Evolutionary conservation across 192 early-diverging fungal genomes (phyloP).

Genomic region (Backusella liffmaniae): DNA sequence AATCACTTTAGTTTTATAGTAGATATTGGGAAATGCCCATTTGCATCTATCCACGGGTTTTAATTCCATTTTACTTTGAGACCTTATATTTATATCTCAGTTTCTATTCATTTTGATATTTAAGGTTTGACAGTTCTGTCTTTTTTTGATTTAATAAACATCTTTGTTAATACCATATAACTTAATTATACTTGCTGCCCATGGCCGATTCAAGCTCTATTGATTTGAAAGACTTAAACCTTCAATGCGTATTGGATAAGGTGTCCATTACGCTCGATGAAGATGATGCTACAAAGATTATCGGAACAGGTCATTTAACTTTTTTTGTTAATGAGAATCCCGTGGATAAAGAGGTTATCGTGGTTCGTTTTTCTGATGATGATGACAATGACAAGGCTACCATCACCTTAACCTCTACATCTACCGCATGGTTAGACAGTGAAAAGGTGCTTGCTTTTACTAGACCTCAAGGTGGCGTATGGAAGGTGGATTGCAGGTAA

Average conservation of each 20-base stretch:
- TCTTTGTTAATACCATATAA: not conserved
- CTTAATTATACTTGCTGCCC: not conserved
- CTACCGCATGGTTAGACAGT: constrained; percentile 12
- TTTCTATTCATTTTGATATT: not conserved
- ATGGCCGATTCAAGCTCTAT: not conserved
- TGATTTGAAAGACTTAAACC: not conserved
- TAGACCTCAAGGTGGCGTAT: constrained; percentile 3
- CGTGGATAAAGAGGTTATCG: not conserved
- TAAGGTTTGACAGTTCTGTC: not conserved
- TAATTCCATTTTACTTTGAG: not conserved
- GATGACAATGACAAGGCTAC: not conserved
- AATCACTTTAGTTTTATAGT: too few species aligned
- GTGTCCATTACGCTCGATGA: not conserved
- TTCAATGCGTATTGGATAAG: constrained; percentile 1
- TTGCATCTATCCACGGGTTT: too few species aligned
- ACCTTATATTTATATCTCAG: not conserved
- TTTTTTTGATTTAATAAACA: not conserved
- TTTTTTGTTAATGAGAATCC: constrained; percentile 2
- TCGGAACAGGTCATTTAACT: not conserved
- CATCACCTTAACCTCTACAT: not conserved
- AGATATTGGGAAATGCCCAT: too few species aligned
- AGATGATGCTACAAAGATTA: too few species aligned
- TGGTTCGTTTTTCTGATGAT: not conserved
- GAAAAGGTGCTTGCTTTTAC: not conserved
- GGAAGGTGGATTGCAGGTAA: constrained; percentile 13